These are phyloP conservation scores for Sporisorium sorghi DNA, from an alignment of 1,284 basidiomycete genomes.

Conservation along the genomic window DNA sequence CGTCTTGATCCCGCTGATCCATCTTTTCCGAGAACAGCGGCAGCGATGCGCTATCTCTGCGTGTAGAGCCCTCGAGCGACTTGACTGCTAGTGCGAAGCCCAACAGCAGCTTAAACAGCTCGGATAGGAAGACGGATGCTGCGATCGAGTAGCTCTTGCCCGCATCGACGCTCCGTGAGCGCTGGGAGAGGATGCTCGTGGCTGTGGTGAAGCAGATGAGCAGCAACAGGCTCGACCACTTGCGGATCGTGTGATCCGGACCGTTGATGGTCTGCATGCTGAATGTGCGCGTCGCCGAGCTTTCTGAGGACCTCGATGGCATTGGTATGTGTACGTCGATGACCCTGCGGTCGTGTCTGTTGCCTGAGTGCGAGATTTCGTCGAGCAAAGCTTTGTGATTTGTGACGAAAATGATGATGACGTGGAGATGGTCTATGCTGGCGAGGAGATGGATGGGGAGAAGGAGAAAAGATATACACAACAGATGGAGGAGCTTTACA, in stretches of 20 bases:
- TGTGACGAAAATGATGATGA: not conserved
- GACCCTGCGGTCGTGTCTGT: not conserved
- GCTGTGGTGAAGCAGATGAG: conserved; percentile 40
- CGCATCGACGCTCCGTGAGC: conserved; percentile 16
- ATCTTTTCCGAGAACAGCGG: conserved; percentile 35
- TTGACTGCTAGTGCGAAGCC: conserved; percentile 21
- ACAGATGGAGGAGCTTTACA: too few relatives aligned
- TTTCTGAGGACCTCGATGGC: not conserved
- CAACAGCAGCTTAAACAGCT: conserved; percentile 33
- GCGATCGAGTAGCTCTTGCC: conserved; percentile 29
- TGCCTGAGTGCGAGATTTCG: not conserved
- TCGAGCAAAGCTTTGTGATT: not conserved
- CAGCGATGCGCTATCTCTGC: conserved; percentile 6
- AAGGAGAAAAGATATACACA: not conserved
- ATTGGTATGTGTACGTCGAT: not conserved
- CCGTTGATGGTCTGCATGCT: not conserved
- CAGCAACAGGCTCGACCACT: conserved; percentile 32
- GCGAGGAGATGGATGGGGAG: not conserved
- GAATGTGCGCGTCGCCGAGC: too few relatives aligned
- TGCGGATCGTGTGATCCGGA: conserved; percentile 5
- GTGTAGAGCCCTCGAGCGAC: not conserved
- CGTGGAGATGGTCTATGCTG: not conserved
- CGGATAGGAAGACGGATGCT: conserved; percentile 34
- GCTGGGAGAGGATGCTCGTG: conserved; percentile 39
- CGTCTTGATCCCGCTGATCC: not conserved